phyloP scores from a whole-genome alignment of 129 eudicot species.

The Flaveria sonorensis region DNA sequence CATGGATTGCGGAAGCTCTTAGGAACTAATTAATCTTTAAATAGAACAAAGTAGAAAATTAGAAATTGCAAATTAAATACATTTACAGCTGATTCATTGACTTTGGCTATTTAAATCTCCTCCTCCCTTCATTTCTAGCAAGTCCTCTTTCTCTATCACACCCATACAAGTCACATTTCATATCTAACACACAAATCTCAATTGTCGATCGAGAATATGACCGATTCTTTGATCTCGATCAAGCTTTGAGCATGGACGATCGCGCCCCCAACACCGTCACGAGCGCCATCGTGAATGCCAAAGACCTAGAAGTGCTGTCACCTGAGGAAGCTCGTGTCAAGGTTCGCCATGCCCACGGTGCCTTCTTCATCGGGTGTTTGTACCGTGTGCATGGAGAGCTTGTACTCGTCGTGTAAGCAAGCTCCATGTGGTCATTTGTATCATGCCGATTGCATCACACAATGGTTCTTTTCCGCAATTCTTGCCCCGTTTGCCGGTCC shows the following conservation, averaged over 20 bases:
- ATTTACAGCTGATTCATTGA: background rate
- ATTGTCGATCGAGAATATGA: background rate
- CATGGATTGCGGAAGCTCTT: too few species aligned
- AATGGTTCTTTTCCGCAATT: slow-evolving; percentile 51
- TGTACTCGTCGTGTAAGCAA: slow-evolving; percentile 32
- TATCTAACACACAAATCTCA: slow-evolving; percentile 7
- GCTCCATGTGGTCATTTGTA: slow-evolving; percentile 60
- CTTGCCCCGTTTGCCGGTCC: slow-evolving; percentile 67
- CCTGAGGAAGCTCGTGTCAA: slow-evolving; percentile 17
- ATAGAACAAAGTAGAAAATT: background rate
- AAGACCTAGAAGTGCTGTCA: background rate
- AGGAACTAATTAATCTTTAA: too few species aligned
- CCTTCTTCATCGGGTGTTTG: slow-evolving; percentile 23
- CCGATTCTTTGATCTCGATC: slow-evolving; percentile 38
- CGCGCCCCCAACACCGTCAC: background rate
- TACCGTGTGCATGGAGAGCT: slow-evolving; percentile 52
- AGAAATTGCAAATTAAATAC: background rate
- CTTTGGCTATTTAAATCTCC: background rate
- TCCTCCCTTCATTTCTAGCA: background rate
- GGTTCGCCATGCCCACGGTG: slow-evolving; percentile 24
- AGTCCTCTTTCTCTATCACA: background rate
- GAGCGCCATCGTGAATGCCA: background rate
- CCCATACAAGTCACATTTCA: background rate
- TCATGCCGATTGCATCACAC: slow-evolving; percentile 54
- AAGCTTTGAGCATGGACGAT: slow-evolving; percentile 36